These are phyloP conservation scores for Zasmidium citrigriseum DNA, from an alignment of 2,329 filamentous ascomycete genomes.

Conservation along the genomic window DNA sequence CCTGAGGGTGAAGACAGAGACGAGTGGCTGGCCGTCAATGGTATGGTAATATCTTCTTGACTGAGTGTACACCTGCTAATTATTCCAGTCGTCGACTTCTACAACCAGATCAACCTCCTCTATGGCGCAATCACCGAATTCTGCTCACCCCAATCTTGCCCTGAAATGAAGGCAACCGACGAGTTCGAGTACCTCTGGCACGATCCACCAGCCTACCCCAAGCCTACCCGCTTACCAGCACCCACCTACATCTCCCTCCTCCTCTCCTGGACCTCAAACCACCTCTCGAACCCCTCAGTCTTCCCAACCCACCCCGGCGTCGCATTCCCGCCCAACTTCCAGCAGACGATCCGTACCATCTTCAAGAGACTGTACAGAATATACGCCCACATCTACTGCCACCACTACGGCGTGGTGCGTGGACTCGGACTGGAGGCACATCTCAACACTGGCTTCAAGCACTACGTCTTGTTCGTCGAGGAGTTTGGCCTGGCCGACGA, in stretches of 20 bases:
- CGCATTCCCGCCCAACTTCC: slow-evolving; percentile 87
- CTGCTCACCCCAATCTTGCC: slow-evolving; percentile 94
- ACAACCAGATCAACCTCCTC: slow-evolving; percentile 99
- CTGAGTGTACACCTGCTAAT: neutral
- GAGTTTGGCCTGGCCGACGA: slow-evolving; percentile 91
- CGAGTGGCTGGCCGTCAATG: slow-evolving; percentile 97
- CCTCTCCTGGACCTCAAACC: slow-evolving; percentile 94
- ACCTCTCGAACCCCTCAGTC: slow-evolving; percentile 91
- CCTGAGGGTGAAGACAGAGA: slow-evolving; percentile 97
- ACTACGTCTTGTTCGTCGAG: slow-evolving; percentile 97
- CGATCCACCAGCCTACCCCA: slow-evolving; percentile 89
- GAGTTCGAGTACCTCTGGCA: slow-evolving; percentile 99
- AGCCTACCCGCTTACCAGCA: slow-evolving; percentile 96
- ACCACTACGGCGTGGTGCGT: slow-evolving; percentile 94
- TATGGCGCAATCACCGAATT: slow-evolving; percentile 99
- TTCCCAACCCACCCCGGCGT: slow-evolving; percentile 77
- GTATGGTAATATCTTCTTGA: slow-evolving; percentile 52
- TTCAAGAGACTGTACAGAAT: slow-evolving; percentile 99
- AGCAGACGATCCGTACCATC: slow-evolving; percentile 95
- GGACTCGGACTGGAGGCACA: slow-evolving; percentile 95
- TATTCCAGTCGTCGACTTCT: slow-evolving; percentile 89
- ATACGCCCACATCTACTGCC: slow-evolving; percentile 97
- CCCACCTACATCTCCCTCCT: slow-evolving; percentile 97
- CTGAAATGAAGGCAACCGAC: slow-evolving; percentile 99
- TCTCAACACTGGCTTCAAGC: slow-evolving; percentile 98